These are phyloP conservation scores for Gyromitra esculenta DNA, from an alignment of 2,329 filamentous ascomycete species.

Conservation along the genomic window DNA sequence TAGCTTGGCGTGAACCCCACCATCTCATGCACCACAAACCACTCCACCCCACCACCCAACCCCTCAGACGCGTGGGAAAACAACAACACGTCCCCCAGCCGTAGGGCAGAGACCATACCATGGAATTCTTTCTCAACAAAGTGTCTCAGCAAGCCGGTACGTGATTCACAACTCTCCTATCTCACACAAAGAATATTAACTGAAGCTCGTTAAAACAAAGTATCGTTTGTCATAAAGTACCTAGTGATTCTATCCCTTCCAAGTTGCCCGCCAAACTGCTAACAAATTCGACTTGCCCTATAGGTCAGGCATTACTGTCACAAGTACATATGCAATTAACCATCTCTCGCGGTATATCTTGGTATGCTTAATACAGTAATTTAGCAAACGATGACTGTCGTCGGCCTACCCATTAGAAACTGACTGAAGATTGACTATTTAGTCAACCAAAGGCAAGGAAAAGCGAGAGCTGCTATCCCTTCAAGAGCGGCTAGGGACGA, in stretches of 20 bases:
- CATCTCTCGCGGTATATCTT: constrained; percentile 57
- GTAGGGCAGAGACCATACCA: constrained; percentile 16
- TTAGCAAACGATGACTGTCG: not conserved
- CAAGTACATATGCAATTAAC: constrained; percentile 57
- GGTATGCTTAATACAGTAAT: constrained; percentile 46
- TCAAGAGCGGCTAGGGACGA: constrained; percentile 79
- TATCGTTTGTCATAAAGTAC: constrained; percentile 54
- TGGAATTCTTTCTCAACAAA: constrained; percentile 54
- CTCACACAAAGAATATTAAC: constrained; percentile 3
- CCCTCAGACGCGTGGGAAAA: constrained; percentile 11
- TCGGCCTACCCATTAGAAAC: not conserved
- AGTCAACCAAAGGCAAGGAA: constrained; percentile 76
- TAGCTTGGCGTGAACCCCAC: constrained; percentile 34
- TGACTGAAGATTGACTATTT: constrained; percentile 9
- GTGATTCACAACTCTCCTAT: not conserved
- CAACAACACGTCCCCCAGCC: constrained; percentile 28
- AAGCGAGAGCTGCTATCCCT: constrained; percentile 76
- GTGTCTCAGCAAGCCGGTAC: constrained; percentile 54
- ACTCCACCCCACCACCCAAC: constrained; percentile 46
- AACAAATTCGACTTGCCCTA: not conserved
- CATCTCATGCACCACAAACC: constrained; percentile 18
- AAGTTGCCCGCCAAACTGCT: not conserved
- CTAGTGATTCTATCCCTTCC: constrained; percentile 4
- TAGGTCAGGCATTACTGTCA: constrained; percentile 58
- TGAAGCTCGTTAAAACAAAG: constrained; percentile 22